Base-by-base conservation (phyloP, 106 monocot species). In the Dendrobium officinale region DNA sequence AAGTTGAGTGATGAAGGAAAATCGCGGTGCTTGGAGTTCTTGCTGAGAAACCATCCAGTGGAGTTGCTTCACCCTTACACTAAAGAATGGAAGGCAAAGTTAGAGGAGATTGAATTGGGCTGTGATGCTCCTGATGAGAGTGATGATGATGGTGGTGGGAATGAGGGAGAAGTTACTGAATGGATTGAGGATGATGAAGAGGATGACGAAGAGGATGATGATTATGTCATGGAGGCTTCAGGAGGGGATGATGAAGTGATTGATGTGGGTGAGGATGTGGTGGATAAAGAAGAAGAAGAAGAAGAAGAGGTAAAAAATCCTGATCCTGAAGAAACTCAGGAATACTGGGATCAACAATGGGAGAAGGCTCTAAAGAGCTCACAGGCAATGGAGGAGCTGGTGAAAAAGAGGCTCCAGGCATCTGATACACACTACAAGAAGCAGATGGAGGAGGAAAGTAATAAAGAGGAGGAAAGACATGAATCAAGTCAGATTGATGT, bases 21-120 rank as follows among this genome's bases (percentile, higher is more conserved):
- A 79, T 87, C 83, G 1, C 80, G 79, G 73, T 99, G 98, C 78
- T 76, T 99, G 82, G 89, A 91, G 68, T 99, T 95, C 82, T 78
- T 99, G 85, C 83, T 99, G 37, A 84, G 26, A 17, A 99, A 99
- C 79, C 98, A 95, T 67, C 95, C 95, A 4, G 73, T 85, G 84
- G 98, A 99, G 81, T 83, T 99, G 11, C 82, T 99, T 74, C 98
- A 99, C 55, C 98, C 98, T 0, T 99, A 91, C 66, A 98, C 98
- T 2, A 86, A 86, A 87, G 98, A 95, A 77, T 98, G 94, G 94
- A 98, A 98, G 89, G 82, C 84, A n/a, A 98, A 92, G 88, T 76
- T 95, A 43, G 98, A 98, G 86, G 98, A 95, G 80, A 81, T 92
- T 84, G 94, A 98, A 78, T 77, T 95, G 22, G 98, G 94, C 18